These are phyloP conservation scores for Mediolabrus comicus DNA, from an alignment of 108 stramenopile genomes.

Conservation along the genomic window DNA sequence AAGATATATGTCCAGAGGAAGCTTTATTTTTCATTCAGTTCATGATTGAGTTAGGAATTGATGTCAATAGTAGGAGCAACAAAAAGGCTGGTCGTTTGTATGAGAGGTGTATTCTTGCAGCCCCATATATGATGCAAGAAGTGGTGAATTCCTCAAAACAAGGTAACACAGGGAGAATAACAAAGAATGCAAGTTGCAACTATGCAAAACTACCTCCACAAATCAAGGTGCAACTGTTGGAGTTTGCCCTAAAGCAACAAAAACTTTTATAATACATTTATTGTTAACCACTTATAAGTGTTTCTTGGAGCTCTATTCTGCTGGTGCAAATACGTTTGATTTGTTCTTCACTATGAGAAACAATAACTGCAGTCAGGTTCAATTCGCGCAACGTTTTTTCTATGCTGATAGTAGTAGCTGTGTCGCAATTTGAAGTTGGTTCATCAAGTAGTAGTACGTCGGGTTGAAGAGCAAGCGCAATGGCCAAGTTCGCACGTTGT, in stretches of 20 bases:
- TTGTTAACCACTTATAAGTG: background rate
- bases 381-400: conserved; percentile 20
- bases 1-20: conserved; percentile 26
- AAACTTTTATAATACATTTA: background rate
- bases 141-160: conserved; percentile 21
- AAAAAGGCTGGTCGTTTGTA: conserved; percentile 18
- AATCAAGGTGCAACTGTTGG: conserved; percentile 40
- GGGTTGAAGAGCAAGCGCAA: conserved; percentile 41
- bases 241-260: conserved; percentile 29
- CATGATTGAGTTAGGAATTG: conserved; percentile 25
- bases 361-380: conserved; percentile 14
- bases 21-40: conserved; percentile 40
- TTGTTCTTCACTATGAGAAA: conserved; percentile 32
- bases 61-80: conserved; percentile 7
- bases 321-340: conserved; percentile 17
- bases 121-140: conserved; percentile 24
- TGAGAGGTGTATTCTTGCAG: conserved; percentile 38
- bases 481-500: conserved; percentile 48
- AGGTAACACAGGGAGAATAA: conserved; percentile 1
- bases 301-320: background rate
- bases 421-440: conserved; percentile 40
- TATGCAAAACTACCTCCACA: conserved; percentile 39
- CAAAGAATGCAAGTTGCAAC: conserved; percentile 26
- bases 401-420: conserved; percentile 26
- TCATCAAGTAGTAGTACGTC: conserved; percentile 49